A percentile compares a stretch with the other conserved stretches of the same genome.
phyloP scores from a whole-genome alignment of 1,284 basidiomycete genomes.

The Trichosporon faecale region DNA sequence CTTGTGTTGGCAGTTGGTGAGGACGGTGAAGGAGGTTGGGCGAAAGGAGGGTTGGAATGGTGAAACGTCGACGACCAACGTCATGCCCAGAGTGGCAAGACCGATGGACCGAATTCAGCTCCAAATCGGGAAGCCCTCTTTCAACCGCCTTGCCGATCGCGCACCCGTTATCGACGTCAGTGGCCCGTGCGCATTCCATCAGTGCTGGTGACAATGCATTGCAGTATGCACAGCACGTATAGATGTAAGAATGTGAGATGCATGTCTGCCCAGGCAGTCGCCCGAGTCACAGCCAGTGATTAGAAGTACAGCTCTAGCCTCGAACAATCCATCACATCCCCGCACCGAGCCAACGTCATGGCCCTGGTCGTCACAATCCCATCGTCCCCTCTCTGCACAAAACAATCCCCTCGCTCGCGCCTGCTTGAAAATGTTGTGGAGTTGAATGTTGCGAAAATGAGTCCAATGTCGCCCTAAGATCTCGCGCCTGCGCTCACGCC shows the following conservation, averaged over 20 bases:
- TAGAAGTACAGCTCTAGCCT: conserved; percentile 4
- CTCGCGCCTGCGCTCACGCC: neutral
- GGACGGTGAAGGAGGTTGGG: neutral
- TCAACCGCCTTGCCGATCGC: neutral
- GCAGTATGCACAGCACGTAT: neutral
- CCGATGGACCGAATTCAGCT: neutral
- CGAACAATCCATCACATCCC: neutral
- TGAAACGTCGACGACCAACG: neutral
- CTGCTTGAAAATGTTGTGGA: neutral
- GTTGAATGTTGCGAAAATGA: neutral
- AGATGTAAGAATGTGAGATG: conserved; percentile 4
- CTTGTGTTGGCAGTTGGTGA: neutral
- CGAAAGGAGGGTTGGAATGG: neutral
- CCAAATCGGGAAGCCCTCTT: neutral
- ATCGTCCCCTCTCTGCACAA: neutral
- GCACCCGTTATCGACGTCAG: neutral
- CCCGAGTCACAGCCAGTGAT: neutral
- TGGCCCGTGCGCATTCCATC: neutral
- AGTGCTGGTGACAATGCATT: neutral
- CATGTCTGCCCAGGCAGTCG: neutral
- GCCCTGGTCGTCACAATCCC: neutral
- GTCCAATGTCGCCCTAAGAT: neutral
- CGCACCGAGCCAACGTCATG: neutral
- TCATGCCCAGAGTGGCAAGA: conserved; percentile 11
- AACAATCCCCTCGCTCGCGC: neutral